A percentile compares a stretch with the other conserved stretches of the same genome.
These are phyloP conservation scores for Coniferiporia weirii DNA, from an alignment of 1,284 basidiomycete species.

Conservation along the genomic window DNA sequence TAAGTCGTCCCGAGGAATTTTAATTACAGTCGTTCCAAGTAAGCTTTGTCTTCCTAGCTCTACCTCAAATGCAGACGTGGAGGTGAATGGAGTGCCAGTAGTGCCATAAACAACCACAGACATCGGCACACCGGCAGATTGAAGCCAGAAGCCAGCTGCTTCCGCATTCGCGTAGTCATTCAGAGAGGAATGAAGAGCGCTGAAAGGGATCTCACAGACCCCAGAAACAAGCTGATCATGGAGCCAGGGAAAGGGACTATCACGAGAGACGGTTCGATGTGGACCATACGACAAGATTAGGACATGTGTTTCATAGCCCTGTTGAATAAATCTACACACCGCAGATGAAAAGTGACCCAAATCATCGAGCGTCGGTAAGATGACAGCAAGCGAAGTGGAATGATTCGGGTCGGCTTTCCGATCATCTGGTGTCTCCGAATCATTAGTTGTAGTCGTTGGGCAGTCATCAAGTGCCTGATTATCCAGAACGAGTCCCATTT, in stretches of 20 bases:
- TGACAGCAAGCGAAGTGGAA: conserved; percentile 30
- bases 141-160: conserved; percentile 15
- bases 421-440: background rate
- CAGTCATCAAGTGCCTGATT: background rate
- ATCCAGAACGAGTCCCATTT: background rate
- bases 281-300: conserved; percentile 29
- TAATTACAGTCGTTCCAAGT: conserved; percentile 33
- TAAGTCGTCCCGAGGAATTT: conserved; percentile 49
- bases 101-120: conserved; percentile 11
- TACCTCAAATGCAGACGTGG: conserved; percentile 8
- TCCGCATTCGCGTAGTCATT: conserved; percentile 16
- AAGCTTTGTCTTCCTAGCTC: conserved; percentile 14
- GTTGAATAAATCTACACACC: conserved; percentile 39
- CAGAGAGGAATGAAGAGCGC: conserved; percentile 11
- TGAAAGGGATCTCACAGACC: conserved; percentile 13
- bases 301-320: conserved; percentile 32
- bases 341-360: conserved; percentile 37
- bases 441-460: background rate
- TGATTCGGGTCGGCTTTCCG: background rate
- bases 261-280: conserved; percentile 23
- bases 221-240: conserved; percentile 13
- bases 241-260: conserved; percentile 19
- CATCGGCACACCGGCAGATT: conserved; percentile 9
- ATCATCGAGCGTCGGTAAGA: conserved; percentile 37
- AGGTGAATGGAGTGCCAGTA: background rate